Conservation (phyloP, 164 flowering plant genomes). For the Saururus chinensis region DNA sequence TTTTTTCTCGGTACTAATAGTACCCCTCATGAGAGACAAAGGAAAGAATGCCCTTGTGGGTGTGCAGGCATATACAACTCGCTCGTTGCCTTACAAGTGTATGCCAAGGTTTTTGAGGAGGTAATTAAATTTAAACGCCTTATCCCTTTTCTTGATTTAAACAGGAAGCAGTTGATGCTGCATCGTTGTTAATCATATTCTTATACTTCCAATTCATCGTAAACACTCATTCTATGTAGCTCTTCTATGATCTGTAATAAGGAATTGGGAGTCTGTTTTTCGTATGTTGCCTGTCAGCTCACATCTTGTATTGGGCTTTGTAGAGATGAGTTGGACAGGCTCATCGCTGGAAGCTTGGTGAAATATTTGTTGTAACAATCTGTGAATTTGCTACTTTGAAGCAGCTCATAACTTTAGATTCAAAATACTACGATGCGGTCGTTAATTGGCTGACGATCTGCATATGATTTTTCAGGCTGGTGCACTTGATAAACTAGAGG, state of each 20-base stretch:
- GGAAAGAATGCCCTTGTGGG: conserved; percentile 80
- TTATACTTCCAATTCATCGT: too few relatives aligned
- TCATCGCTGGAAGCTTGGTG: too few relatives aligned
- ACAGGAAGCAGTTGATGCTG: neutral
- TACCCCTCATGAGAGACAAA: conserved; percentile 85
- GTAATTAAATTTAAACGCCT: conserved; percentile 18
- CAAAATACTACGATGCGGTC: neutral
- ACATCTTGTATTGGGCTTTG: too few relatives aligned
- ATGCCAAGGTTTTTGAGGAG: conserved; percentile 95
- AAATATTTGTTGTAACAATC: too few relatives aligned
- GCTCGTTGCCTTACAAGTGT: conserved; percentile 74
- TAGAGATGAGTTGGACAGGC: too few relatives aligned
- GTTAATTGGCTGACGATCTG: neutral
- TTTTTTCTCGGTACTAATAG: conserved; percentile 98
- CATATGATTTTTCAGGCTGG: conserved; percentile 40
- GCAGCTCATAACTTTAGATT: neutral
- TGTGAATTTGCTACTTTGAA: neutral
- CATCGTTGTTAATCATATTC: too few relatives aligned
- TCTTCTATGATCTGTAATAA: too few relatives aligned
- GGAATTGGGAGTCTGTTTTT: neutral
- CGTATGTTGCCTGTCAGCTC: neutral
- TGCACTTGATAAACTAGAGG: conserved; percentile 92
- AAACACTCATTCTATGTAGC: too few relatives aligned
- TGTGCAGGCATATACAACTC: conserved; percentile 96
- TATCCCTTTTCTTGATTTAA: neutral